Evolutionary conservation across 2,329 filamentous ascomycete genomes (phyloP).

Genomic region (Endothia cerciana): DNA sequence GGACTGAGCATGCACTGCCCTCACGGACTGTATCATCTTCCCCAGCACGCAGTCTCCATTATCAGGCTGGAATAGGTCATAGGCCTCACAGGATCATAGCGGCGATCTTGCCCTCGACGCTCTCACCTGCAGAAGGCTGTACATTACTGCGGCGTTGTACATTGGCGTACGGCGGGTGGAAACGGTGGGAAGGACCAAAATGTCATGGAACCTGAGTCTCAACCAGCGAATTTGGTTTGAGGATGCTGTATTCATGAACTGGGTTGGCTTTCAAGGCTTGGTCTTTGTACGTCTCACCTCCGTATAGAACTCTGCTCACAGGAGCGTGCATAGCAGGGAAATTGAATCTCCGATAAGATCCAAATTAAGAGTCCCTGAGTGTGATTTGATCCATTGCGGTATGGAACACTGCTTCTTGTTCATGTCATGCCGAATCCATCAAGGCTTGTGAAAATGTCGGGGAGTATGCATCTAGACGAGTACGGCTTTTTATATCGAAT

Average conservation of each 20-base stretch:
- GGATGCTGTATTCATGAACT: neutral
- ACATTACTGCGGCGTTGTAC: slow-evolving; percentile 20
- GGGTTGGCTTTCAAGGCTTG: neutral
- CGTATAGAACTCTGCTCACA: slow-evolving; percentile 10
- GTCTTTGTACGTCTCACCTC: neutral
- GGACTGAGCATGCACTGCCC: neutral
- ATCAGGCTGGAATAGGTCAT: neutral
- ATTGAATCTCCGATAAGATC: neutral
- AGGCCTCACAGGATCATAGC: neutral
- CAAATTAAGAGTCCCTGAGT: neutral
- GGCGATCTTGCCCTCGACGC: neutral
- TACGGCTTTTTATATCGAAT: neutral
- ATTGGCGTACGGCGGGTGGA: slow-evolving; percentile 15
- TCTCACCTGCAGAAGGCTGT: slow-evolving; percentile 5
- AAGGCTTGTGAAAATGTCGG: neutral
- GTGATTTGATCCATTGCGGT: neutral
- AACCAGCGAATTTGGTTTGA: neutral
- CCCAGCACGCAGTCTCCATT: neutral
- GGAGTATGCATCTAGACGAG: neutral
- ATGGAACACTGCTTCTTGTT: neutral
- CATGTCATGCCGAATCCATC: neutral
- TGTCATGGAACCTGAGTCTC: neutral
- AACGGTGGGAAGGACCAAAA: neutral
- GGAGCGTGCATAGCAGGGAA: neutral
- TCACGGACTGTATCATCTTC: neutral